Evolutionary conservation across 2,329 filamentous ascomycete genomes (phyloP), one percentile per base, ranked within the genome.

Genomic region (Botrytis fabae): DNA sequence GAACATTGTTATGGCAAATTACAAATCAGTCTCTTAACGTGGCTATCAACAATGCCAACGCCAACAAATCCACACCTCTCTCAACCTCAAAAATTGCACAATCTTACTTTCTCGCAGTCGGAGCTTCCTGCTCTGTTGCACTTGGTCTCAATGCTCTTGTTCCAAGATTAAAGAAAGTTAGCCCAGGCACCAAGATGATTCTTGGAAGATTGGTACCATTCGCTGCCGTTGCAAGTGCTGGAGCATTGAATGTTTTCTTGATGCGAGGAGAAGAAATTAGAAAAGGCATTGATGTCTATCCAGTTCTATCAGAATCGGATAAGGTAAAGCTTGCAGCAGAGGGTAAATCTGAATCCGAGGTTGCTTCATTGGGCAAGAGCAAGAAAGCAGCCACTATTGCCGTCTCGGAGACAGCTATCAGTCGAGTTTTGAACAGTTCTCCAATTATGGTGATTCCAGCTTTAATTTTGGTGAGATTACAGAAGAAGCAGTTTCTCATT

Each of bases 11-110:
- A 77, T 99, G 96, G 96, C 96, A 99, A 84, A 90, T 98, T 73
- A 90, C 93, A 77, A 99, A 99, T 84, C 96, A 99, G 85, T 98
- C 95, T 20, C 91, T 99, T 79, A 99, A 99, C 82, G 96, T 99
- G 42, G 95, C 94, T 77, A 95, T 99, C 87, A 99, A 99, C 87
- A 94, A 90, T 82, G 93, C 95, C 81, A 99, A 99, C 82, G 94
- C 95, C 76, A 99, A 99, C 88, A 99, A 99, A 83, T 97, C 94
- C 57, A 95, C 94, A 4, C 94, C 95, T 1, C 88, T 98, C 75
- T 92, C 93, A 32, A 92, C 90, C 74, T 89, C 89, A 35, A 93
- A 93, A 77, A 91, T 99, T 75, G 88, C 91, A 75, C 91, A 97
- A 83, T 98, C 94, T 69, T 99, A 98, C 86, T 89, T 92, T 81